These are phyloP conservation scores for Hericium rajendrae DNA, from an alignment of 768 basidiomycete species.

Conservation along the genomic window DNA sequence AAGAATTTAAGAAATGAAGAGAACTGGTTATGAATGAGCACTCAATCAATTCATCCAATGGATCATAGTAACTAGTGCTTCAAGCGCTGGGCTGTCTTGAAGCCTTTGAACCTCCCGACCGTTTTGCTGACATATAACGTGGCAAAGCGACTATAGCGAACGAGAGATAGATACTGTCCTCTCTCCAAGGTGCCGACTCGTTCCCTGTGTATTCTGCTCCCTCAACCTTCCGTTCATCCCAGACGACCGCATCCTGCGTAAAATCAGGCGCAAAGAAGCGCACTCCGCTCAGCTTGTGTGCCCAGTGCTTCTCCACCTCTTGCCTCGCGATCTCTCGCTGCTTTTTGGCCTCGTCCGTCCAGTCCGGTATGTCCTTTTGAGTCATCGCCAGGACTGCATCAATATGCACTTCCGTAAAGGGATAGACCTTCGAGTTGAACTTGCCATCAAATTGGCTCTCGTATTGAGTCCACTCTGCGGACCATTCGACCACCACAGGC, in stretches of 20 bases:
- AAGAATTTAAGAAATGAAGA: too few relatives aligned
- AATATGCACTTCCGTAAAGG: constrained; percentile 16
- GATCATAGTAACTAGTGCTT: too few relatives aligned
- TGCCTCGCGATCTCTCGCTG: not conserved
- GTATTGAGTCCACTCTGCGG: not conserved
- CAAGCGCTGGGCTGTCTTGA: too few relatives aligned
- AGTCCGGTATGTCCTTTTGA: not conserved
- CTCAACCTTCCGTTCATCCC: constrained; percentile 4
- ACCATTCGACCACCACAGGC: constrained; percentile 12
- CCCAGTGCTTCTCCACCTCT: not conserved
- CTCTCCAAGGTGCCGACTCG: constrained; percentile 15
- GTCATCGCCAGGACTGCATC: not conserved
- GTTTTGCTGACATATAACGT: too few relatives aligned
- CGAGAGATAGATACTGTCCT: constrained; percentile 19
- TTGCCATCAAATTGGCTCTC: not conserved
- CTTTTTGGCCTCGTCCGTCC: not conserved
- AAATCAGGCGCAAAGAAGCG: constrained; percentile 10
- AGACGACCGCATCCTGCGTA: not conserved
- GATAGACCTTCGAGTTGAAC: constrained; percentile 9
- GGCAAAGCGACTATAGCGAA: constrained; percentile 15
- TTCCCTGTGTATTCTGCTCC: constrained; percentile 16
- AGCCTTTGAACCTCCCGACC: too few relatives aligned
- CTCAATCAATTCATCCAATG: too few relatives aligned
- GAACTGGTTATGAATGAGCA: too few relatives aligned
- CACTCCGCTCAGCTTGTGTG: not conserved